Evolutionary conservation across 345 rosid species (phyloP).

Genomic region (Euphorbia peplus): DNA sequence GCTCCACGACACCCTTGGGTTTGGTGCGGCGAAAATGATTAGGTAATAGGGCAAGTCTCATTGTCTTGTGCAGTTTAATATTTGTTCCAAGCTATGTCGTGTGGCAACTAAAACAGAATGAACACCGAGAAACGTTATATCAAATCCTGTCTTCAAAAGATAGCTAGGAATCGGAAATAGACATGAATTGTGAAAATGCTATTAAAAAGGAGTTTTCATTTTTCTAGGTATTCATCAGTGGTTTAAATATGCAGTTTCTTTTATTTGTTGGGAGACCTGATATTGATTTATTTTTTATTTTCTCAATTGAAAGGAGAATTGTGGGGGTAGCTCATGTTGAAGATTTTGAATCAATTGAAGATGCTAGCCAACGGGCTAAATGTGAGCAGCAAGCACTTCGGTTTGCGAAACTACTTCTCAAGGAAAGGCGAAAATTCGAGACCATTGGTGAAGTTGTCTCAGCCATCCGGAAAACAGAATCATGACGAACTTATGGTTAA

Average conservation of each 20-base stretch:
- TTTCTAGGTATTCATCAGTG: too few relatives aligned
- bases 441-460: slow-evolving; percentile 63
- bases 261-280: background rate
- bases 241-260: too few relatives aligned
- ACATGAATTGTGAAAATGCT: too few relatives aligned
- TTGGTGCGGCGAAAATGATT: slow-evolving; percentile 96
- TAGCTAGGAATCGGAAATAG: too few relatives aligned
- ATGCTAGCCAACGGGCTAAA: slow-evolving; percentile 51
- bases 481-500: slow-evolving; percentile 10
- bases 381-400: slow-evolving; percentile 76
- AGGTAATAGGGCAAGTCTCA: slow-evolving; percentile 41
- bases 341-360: slow-evolving; percentile 83
- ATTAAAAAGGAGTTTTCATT: too few relatives aligned
- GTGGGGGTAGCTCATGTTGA: slow-evolving; percentile 97
- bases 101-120: too few relatives aligned
- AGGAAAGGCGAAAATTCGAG: slow-evolving; percentile 70
- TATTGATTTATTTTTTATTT: background rate
- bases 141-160: too few relatives aligned
- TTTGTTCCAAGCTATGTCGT: background rate
- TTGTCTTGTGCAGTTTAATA: background rate
- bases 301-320: slow-evolving; percentile 58
- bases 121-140: too few relatives aligned
- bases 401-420: slow-evolving; percentile 62
- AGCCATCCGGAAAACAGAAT: slow-evolving; percentile 34
- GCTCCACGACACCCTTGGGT: slow-evolving; percentile 86